These are phyloP conservation scores for Sclerotinia subarctica DNA, from an alignment of 2,329 filamentous ascomycete genomes.

Conservation along the genomic window DNA sequence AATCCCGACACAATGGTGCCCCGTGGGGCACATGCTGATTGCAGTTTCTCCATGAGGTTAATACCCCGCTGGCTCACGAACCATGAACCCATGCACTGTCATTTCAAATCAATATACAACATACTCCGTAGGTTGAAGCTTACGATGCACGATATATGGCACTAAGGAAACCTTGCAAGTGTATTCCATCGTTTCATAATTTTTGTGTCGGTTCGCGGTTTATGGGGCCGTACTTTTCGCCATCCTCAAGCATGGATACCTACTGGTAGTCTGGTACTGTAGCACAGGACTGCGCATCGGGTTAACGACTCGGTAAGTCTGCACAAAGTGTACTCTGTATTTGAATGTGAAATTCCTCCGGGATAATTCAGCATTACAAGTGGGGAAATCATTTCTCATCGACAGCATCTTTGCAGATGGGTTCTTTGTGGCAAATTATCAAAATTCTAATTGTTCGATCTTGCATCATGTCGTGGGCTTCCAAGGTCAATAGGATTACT, in stretches of 20 bases:
- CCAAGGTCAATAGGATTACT: background rate
- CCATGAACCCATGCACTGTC: background rate
- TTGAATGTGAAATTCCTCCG: background rate
- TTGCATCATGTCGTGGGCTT: background rate
- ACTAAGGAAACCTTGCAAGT: background rate
- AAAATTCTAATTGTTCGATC: background rate
- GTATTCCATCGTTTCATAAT: background rate
- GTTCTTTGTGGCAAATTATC: background rate
- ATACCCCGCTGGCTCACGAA: slow-evolving; percentile 10
- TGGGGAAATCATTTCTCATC: background rate
- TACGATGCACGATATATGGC: slow-evolving; percentile 9
- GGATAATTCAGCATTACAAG: background rate
- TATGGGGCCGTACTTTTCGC: background rate
- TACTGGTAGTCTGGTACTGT: background rate
- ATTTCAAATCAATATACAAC: background rate
- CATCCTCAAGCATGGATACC: background rate
- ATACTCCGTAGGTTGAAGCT: background rate
- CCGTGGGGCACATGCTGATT: background rate
- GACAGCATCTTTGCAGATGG: background rate
- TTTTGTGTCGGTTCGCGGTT: background rate
- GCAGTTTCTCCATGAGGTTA: background rate
- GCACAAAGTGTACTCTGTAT: background rate
- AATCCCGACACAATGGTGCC: background rate
- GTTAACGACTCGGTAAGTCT: background rate
- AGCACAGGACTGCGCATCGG: background rate